Evolutionary conservation across 495 filamentous ascomycete genomes (phyloP), one percentile per base, ranked within the genome.

Genomic region (Neohortaea acidophila): DNA sequence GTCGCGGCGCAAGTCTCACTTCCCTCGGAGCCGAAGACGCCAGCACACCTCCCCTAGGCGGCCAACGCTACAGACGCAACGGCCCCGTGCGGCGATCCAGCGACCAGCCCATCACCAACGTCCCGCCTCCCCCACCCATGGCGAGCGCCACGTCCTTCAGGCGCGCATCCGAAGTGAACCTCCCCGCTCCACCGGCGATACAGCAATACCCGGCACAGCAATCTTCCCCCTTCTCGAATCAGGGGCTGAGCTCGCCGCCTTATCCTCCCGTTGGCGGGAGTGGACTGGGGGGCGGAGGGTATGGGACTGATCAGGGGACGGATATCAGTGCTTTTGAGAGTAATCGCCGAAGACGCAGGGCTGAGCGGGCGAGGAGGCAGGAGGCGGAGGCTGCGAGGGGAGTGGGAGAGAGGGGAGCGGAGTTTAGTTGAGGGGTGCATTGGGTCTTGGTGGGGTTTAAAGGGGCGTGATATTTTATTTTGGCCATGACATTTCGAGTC

Each of bases 251-350:
- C 10, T 29, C 46, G 22, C 24, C 39, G 28, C 36, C 39, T 10
- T n/a, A n/a, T n/a, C 30, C 31, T 10, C 17, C 28, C 29, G 10
- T 29, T 13, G 19, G 26, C 4, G 38, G 32, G 14, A 53, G 49
- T 31, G 52, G 43, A 17, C 25, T 53, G 36, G 47, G 45, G 23
- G 45, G 46, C 21, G 45, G 44, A 17, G 44, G 47, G 25, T 37
- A 31, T 46, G 11, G 56, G 58, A 37, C 34, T 32, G 59, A 53
- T 13, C 59, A 53, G 15, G 56, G 49, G 33, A 62, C 59, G 21
- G 59, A 48, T 38, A 59, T 61, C 3, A 61, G 56, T 48, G 49
- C 47, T 33, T 60, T 52, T 43, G 59, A 56, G 20, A 46, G 43
- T 15, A 63, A 63, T 47, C 24, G 59, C 25, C 36, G 53, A 36